These are phyloP conservation scores for Mortierella claussenii DNA, from an alignment of 192 early-diverging fungal species.

Conservation along the genomic window DNA sequence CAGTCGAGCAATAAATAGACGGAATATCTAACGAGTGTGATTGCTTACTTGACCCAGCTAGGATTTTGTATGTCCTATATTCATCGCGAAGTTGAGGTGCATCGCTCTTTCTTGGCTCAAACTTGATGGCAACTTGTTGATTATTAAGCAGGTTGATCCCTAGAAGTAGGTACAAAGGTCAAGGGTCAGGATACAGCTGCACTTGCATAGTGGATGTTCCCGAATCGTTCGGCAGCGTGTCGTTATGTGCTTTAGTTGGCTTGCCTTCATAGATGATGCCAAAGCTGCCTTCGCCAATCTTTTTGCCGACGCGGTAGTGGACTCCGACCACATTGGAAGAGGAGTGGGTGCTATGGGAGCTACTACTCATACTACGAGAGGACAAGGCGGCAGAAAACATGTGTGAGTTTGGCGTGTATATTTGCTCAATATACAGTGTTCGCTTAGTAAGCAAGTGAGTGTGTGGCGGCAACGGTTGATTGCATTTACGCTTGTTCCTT, in stretches of 20 bases:
- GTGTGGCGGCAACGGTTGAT: too few relatives aligned
- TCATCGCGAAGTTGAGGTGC: constrained; percentile 98
- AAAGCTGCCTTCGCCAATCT: constrained; percentile 98
- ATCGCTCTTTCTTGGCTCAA: constrained; percentile 95
- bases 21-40: too few relatives aligned
- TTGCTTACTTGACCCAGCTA: constrained; percentile 71
- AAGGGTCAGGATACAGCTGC: not conserved
- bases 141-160: constrained; percentile 91
- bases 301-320: constrained; percentile 94
- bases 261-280: constrained; percentile 99
- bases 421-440: not conserved
- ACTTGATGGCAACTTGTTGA: constrained; percentile 96
- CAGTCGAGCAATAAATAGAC: too few relatives aligned
- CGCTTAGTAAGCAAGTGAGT: too few relatives aligned
- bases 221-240: too few relatives aligned
- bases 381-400: not conserved
- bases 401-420: not conserved
- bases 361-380: constrained; percentile 30
- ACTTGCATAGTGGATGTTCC: too few relatives aligned
- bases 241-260: too few relatives aligned
- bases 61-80: constrained; percentile 94
- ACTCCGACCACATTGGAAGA: constrained; percentile 91
- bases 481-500: not conserved
- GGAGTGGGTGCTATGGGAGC: constrained; percentile 55
- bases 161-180: constrained; percentile 11